These are phyloP conservation scores for Sorghum bicolor DNA, from an alignment of 176 grass and related monocot species.

Conservation along the genomic window Sorghum_bicolor_NCBIv3 NC_012873.2:62472001-62472500, in stretches of 20 bases:
- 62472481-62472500: not conserved
- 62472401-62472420: slow-evolving; percentile 5
- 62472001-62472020: no score
- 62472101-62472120: not conserved
- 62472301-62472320: slow-evolving; percentile 7
- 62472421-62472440: not conserved
- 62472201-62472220: slow-evolving; percentile 46
- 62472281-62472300: slow-evolving; percentile 2
- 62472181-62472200: not conserved
- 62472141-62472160: not conserved
- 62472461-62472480: not conserved
- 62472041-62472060: not conserved
- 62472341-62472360: slow-evolving; percentile 20
- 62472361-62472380: no score
- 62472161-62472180: not conserved
- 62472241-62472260: not conserved
- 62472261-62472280: not conserved
- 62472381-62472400: not conserved
- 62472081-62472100: not conserved
- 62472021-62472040: not conserved
- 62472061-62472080: not conserved
- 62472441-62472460: not conserved
- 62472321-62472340: slow-evolving; percentile 13
- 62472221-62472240: slow-evolving; percentile 1
- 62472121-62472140: not conserved